phyloP scores from a whole-genome alignment of 2,329 filamentous ascomycete genomes.

The Trichoderma gracile region DNA sequence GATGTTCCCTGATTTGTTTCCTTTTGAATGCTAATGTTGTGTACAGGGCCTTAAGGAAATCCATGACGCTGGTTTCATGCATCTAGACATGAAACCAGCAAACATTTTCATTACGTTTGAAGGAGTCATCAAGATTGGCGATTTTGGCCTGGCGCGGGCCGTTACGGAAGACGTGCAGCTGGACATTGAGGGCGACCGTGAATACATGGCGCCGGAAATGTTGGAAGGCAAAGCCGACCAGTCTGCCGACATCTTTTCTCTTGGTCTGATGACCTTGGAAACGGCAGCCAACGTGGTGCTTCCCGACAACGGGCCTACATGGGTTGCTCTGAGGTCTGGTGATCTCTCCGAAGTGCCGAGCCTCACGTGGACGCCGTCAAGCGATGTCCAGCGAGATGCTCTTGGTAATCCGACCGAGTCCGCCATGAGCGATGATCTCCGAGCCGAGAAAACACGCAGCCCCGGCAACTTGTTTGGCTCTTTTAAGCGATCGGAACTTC shows the following conservation, averaged over 20 bases:
- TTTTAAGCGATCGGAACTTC: constrained; percentile 52
- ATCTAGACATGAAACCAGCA: constrained; percentile 82
- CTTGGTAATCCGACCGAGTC: constrained; percentile 52
- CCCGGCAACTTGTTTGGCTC: constrained; percentile 46
- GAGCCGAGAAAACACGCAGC: constrained; percentile 38
- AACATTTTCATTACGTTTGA: constrained; percentile 82
- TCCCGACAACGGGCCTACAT: constrained; percentile 87
- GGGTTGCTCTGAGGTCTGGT: constrained; percentile 85
- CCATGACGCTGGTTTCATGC: constrained; percentile 82
- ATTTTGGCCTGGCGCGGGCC: constrained; percentile 78
- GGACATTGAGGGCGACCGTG: constrained; percentile 90
- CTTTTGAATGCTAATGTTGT: constrained; percentile 25
- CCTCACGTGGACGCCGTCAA: constrained; percentile 77
- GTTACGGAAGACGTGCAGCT: constrained; percentile 77
- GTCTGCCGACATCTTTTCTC: constrained; percentile 88
- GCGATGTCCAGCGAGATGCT: constrained; percentile 70
- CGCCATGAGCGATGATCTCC: constrained; percentile 40
- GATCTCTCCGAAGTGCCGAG: constrained; percentile 88
- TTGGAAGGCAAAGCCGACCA: constrained; percentile 84
- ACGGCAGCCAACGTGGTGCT: constrained; percentile 92
- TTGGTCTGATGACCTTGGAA: constrained; percentile 92
- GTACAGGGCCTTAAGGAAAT: constrained; percentile 82
- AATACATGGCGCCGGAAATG: constrained; percentile 94
- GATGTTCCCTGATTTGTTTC: not conserved
- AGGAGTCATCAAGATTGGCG: constrained; percentile 79